Conservation (phyloP, 345 rosid genomes). For the Dimocarpus longan region DNA sequence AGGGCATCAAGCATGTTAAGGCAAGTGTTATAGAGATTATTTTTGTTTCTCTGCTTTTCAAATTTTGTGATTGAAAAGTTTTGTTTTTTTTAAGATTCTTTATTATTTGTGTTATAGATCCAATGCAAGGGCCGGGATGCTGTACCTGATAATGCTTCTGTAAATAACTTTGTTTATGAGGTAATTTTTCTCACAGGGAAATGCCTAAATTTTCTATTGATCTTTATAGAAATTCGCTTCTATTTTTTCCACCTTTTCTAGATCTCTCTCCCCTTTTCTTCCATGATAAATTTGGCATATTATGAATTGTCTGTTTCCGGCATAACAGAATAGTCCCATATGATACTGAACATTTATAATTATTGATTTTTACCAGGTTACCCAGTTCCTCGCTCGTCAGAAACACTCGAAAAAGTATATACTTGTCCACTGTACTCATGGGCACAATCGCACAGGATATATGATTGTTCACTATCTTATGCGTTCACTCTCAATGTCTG, state of each 20-base stretch:
- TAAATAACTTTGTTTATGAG: conserved; percentile 84
- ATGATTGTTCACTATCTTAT: conserved; percentile 93
- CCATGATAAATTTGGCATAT: not conserved
- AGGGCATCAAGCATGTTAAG: conserved; percentile 91
- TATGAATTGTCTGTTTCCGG: not conserved
- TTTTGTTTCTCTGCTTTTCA: not conserved
- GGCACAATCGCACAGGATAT: conserved; percentile 95
- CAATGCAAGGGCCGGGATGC: conserved; percentile 89
- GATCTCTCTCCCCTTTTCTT: not conserved
- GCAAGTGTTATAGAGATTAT: conserved; percentile 33
- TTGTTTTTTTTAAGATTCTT: not conserved
- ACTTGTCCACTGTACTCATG: conserved; percentile 98
- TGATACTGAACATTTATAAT: not conserved
- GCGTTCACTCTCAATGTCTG: conserved; percentile 79
- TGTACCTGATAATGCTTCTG: conserved; percentile 84
- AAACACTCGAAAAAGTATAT: conserved; percentile 74
- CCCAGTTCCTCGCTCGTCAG: conserved; percentile 67
- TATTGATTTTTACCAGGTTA: conserved; percentile 50
- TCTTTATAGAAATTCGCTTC: not conserved
- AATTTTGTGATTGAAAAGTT: conserved; percentile 6
- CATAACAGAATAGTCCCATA: not conserved
- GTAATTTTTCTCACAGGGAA: conserved; percentile 39
- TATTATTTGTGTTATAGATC: conserved; percentile 54
- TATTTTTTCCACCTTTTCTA: not conserved
- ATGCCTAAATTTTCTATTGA: not conserved